A percentile compares a stretch with the other conserved stretches of the same genome.
Conservation (phyloP, 208 protist genomes). For the Crithidia thermophila region DNA sequence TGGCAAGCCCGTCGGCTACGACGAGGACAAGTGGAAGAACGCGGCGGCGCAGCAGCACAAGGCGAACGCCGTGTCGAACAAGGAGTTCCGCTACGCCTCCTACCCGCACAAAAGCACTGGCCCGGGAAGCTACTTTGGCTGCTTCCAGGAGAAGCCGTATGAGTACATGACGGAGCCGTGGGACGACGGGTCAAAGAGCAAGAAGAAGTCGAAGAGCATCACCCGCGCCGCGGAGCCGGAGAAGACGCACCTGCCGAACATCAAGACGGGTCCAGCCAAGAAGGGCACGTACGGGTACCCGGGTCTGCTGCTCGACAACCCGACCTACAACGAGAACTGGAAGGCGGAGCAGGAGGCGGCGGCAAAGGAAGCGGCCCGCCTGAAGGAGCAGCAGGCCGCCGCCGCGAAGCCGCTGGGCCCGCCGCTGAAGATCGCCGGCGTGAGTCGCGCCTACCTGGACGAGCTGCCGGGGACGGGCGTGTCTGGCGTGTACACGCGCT, state of each 20-base stretch:
- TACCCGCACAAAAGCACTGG: conserved; percentile 76
- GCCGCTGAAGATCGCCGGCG: conserved; percentile 53
- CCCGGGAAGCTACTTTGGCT: conserved; percentile 84
- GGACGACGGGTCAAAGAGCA: conserved; percentile 46
- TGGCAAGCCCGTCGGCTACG: conserved; percentile 60
- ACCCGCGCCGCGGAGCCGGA: conserved; percentile 5
- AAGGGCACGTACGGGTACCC: conserved; percentile 87
- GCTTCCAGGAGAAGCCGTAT: conserved; percentile 75
- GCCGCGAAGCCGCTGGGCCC: conserved; percentile 28
- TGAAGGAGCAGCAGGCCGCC: conserved; percentile 22
- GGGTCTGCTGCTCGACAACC: conserved; percentile 63
- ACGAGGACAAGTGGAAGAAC: conserved; percentile 44
- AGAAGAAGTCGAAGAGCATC: conserved; percentile 32
- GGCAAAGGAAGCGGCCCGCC: conserved; percentile 12
- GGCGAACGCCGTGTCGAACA: conserved; percentile 59
- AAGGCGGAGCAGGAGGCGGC: conserved; percentile 32
- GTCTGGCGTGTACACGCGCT: conserved; percentile 64
- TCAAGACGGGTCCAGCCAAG: conserved; percentile 77
- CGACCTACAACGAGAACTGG: conserved; percentile 76
- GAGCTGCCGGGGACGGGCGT: conserved; percentile 76
- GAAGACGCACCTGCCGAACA: conserved; percentile 64
- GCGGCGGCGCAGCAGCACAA: conserved; percentile 22
- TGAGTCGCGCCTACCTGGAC: conserved; percentile 71
- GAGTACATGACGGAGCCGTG: conserved; percentile 79
- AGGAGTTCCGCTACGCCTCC: conserved; percentile 75